Evolutionary conservation across 345 rosid genomes (phyloP), one percentile per base, ranked within the genome.

Genomic region (Arabis hirsuta): DNA sequence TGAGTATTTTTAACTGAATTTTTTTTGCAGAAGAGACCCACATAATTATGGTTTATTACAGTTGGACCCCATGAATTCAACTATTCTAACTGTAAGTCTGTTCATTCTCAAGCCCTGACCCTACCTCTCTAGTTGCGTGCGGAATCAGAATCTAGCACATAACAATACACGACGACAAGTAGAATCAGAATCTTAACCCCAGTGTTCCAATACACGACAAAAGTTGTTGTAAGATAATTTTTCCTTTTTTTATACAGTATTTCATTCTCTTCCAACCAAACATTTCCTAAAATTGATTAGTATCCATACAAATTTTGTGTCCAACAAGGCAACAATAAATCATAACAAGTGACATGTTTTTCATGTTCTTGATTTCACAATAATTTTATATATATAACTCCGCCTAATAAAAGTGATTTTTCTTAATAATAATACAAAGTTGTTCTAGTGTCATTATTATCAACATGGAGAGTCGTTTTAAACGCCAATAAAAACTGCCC

Each of bases 121-220:
- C 72, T 53, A 58, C 64, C 26, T 10, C 24, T 27, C 9, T 24
- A 52, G 48, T 59, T 20, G 39, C 14, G 6, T 1, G 55, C 0
- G 42, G 77, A 66, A 74, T 74, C 73, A 51, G 78, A 66, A 73
- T 64, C 56, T 13, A 6, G 5, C 2, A 42, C 6, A 42, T 10
- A 42, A 12, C 6, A 12, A 12, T 9, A 4, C 5, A 31, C 24
- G 47, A 31, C 24, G 47, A 9, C 48, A 41, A 22, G 16, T 1
- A 22, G 46, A 45, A 58, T 34, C 52, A 2, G 68, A 71, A 61
- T 71, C 68, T n/a, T 3, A 6, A 39, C 6, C 44, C 9, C 19
- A 62, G n/a, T 70, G 65, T 11, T 1, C 65, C 3, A 14, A 3
- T 41, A 22, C 31, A 50, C 0, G 53, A 53, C 69, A 62, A 34